phyloP scores from a whole-genome alignment of 2,329 filamentous ascomycete genomes.

The Chaetomiaceae sp. region DNA sequence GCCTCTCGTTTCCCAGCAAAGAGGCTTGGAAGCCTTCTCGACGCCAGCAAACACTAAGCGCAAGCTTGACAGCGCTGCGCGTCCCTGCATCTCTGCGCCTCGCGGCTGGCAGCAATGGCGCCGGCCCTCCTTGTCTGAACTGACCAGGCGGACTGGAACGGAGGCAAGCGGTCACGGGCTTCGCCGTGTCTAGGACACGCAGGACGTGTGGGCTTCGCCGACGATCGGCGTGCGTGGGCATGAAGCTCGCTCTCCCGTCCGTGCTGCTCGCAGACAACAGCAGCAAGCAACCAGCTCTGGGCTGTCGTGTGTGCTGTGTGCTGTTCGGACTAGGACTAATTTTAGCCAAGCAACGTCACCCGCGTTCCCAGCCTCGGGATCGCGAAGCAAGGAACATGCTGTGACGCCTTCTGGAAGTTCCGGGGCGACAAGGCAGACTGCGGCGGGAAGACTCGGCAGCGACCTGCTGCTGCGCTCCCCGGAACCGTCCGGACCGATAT shows the following conservation, averaged over 20 bases:
- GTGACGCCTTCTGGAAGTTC: neutral
- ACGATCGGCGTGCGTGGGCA: slow-evolving; percentile 15
- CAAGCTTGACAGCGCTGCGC: neutral
- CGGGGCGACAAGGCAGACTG: neutral
- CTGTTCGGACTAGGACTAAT: slow-evolving; percentile 17
- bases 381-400: slow-evolving; percentile 6
- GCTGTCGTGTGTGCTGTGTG: slow-evolving; percentile 12
- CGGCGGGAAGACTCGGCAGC: neutral
- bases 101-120: neutral
- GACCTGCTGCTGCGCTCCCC: neutral
- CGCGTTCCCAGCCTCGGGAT: slow-evolving; percentile 1
- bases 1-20: too few relatives aligned
- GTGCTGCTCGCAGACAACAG: neutral
- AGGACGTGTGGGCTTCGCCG: slow-evolving; percentile 13
- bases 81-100: neutral
- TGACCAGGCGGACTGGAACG: neutral
- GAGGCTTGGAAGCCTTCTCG: too few relatives aligned
- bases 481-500: neutral
- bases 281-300: too few relatives aligned
- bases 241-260: neutral
- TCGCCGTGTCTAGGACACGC: slow-evolving; percentile 10
- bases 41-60: neutral
- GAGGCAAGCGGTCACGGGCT: slow-evolving; percentile 7
- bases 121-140: neutral
- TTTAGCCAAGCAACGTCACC: slow-evolving; percentile 24